Percentiles rank a stretch among this genome's conserved stretches.
phyloP scores from a whole-genome alignment of 2,329 filamentous ascomycete species.

The Zasmidium angulare region DNA sequence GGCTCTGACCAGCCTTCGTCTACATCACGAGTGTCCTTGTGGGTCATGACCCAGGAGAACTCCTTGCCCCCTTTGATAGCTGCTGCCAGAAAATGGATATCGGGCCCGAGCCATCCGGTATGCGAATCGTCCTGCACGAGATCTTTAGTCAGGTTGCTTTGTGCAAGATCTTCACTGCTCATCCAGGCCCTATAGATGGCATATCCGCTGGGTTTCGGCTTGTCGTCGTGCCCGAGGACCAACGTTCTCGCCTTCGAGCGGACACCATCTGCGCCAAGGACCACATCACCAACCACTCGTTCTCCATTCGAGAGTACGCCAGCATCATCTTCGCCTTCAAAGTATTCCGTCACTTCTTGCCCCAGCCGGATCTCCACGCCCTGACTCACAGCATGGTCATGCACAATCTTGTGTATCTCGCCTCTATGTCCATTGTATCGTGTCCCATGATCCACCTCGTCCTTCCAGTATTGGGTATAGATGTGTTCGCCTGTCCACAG shows the following conservation, averaged over 20 bases:
- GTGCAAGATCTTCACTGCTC: constrained; percentile 47
- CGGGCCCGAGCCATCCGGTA: constrained; percentile 54
- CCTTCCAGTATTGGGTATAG: constrained; percentile 35
- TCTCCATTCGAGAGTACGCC: constrained; percentile 33
- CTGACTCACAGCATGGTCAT: constrained; percentile 32
- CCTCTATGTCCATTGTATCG: constrained; percentile 37
- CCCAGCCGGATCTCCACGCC: constrained; percentile 36
- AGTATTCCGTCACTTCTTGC: constrained; percentile 31
- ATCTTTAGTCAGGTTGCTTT: constrained; percentile 53
- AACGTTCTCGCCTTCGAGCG: constrained; percentile 52
- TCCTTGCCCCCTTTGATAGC: constrained; percentile 54
- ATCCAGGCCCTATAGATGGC: constrained; percentile 58
- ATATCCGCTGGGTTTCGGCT: constrained; percentile 49
- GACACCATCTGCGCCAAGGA: constrained; percentile 56
- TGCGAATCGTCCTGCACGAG: constrained; percentile 57
- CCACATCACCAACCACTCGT: constrained; percentile 47
- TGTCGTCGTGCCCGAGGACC: constrained; percentile 50
- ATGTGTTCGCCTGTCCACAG: constrained; percentile 33
- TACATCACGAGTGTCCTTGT: constrained; percentile 49
- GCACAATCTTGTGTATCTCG: constrained; percentile 37
- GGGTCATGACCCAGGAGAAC: constrained; percentile 57
- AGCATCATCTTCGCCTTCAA: constrained; percentile 28
- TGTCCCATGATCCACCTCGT: constrained; percentile 32
- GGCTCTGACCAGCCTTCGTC: constrained; percentile 51
- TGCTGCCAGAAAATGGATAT: constrained; percentile 55